phyloP scores from a whole-genome alignment of 2,329 filamentous ascomycete species.

The Aspergillus tanneri region DNA sequence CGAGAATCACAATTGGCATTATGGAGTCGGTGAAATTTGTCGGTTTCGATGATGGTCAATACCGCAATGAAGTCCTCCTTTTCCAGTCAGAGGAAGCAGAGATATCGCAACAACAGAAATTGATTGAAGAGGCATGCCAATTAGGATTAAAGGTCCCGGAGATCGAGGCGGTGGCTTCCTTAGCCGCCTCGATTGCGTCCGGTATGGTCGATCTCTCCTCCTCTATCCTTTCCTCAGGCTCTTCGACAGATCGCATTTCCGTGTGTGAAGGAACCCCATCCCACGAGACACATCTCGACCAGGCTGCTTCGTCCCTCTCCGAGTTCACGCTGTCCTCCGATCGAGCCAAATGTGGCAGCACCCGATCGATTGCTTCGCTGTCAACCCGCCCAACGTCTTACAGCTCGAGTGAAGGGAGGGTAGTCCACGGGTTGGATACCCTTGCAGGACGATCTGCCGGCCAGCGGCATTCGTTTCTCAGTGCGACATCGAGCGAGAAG shows the following conservation, averaged over 20 bases:
- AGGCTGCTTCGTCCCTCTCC: constrained; percentile 32
- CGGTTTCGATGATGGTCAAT: constrained; percentile 38
- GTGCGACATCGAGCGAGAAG: constrained; percentile 28
- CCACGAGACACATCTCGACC: constrained; percentile 27
- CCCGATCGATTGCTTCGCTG: constrained; percentile 39
- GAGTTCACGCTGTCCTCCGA: constrained; percentile 34
- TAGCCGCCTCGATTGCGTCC: constrained; percentile 39
- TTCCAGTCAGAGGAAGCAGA: constrained; percentile 38
- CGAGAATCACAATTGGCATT: background rate
- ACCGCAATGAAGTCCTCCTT: constrained; percentile 39
- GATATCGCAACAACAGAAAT: constrained; percentile 36
- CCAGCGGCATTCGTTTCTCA: constrained; percentile 29
- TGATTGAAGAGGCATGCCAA: constrained; percentile 39
- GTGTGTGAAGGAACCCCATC: constrained; percentile 29
- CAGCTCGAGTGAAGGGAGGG: constrained; percentile 36
- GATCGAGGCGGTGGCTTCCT: constrained; percentile 31
- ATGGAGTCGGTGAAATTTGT: constrained; percentile 21
- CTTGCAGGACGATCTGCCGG: constrained; percentile 16
- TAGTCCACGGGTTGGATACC: constrained; percentile 18
- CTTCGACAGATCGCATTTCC: constrained; percentile 35
- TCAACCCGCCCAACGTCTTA: constrained; percentile 43
- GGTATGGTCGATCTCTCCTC: constrained; percentile 38
- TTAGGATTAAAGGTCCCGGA: constrained; percentile 39
- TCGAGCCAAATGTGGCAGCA: constrained; percentile 32
- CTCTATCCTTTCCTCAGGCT: constrained; percentile 32